These are phyloP conservation scores for Closterium sp. DNA, from an alignment of 139 green algal species.

Conservation along the genomic window DNA sequence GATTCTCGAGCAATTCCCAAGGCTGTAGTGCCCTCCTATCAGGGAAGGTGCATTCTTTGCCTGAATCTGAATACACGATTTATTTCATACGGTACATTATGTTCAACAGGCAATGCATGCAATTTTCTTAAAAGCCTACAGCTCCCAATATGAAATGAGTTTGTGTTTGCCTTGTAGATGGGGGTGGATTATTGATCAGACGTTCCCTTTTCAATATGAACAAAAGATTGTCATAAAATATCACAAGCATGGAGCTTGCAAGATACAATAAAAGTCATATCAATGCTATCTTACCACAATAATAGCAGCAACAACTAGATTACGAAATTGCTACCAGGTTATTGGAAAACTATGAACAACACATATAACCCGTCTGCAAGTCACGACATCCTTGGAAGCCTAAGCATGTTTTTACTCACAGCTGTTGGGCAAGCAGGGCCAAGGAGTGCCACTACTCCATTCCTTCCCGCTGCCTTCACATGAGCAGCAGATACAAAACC, in stretches of 20 bases:
- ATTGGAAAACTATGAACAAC: neutral
- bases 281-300: neutral
- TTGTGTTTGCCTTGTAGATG: no score
- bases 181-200: neutral
- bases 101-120: no score
- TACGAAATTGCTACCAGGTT: neutral
- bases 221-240: neutral
- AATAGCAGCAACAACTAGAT: neutral
- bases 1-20: no score
- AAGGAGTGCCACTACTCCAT: neutral
- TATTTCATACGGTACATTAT: no score
- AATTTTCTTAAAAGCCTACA: no score
- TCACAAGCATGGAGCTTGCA: neutral
- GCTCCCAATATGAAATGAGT: no score
- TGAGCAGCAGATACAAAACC: neutral
- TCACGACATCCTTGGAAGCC: neutral
- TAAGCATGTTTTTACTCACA: neutral
- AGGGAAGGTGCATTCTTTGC: no score
- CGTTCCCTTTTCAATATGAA: neutral
- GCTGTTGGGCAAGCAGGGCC: neutral
- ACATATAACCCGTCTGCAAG: neutral
- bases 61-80: no score
- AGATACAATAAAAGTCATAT: neutral
- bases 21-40: no score
- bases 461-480: neutral